These are phyloP conservation scores for Diaporthe velutina DNA, from an alignment of 2,329 filamentous ascomycete species.

Conservation along the genomic window DNA sequence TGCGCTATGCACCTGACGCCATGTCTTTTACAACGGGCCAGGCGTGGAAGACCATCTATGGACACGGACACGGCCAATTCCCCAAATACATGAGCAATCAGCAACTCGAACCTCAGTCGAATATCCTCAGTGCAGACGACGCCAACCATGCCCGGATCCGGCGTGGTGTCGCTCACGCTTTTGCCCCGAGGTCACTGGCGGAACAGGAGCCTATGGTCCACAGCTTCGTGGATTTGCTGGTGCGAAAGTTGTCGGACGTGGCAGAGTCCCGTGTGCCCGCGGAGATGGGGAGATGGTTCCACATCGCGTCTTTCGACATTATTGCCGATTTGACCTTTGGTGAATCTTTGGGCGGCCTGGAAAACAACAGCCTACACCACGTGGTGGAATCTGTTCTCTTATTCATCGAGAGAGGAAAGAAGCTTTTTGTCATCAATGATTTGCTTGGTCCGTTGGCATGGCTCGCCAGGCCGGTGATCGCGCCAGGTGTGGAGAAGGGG, in stretches of 20 bases:
- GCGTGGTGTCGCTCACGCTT: constrained; percentile 43
- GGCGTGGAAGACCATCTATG: constrained; percentile 32
- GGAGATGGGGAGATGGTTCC: constrained; percentile 43
- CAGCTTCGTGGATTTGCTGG: constrained; percentile 39
- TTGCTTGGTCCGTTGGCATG: not conserved
- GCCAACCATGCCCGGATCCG: constrained; percentile 42
- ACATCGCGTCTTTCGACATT: constrained; percentile 52
- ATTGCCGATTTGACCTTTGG: constrained; percentile 59
- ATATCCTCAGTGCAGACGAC: constrained; percentile 4
- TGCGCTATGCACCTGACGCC: constrained; percentile 9
- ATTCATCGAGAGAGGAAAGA: constrained; percentile 5
- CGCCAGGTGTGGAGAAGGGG: constrained; percentile 16
- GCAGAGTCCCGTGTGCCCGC: constrained; percentile 34
- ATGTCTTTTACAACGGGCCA: constrained; percentile 25
- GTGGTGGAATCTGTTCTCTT: constrained; percentile 43
- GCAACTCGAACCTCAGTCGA: not conserved
- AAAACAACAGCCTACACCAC: constrained; percentile 44
- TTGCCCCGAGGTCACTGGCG: constrained; percentile 45
- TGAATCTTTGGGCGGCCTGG: constrained; percentile 53
- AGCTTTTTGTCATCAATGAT: not conserved
- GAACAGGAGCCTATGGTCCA: constrained; percentile 44
- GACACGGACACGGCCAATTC: constrained; percentile 33
- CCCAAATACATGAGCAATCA: constrained; percentile 44
- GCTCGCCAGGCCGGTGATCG: not conserved
- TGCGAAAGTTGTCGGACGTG: constrained; percentile 34